phyloP scores from a whole-genome alignment of 139 green algal genomes.

The Closterium sp. region DNA sequence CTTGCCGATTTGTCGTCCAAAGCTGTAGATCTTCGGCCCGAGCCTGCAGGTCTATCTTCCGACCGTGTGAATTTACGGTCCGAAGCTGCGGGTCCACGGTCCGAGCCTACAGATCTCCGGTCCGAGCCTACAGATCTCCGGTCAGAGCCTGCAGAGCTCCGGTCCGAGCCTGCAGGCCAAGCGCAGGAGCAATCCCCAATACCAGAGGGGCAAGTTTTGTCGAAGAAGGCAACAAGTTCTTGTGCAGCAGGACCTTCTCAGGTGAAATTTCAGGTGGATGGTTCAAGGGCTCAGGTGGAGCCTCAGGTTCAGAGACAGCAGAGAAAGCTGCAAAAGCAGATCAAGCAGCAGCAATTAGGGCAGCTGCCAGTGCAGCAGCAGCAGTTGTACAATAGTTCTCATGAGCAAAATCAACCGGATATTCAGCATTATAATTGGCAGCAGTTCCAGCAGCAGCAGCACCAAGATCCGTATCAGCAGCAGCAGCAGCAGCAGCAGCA shows the following conservation, averaged over 20 bases:
- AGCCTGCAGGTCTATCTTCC: neutral
- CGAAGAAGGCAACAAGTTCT: neutral
- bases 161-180: no score
- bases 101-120: neutral
- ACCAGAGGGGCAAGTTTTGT: neutral
- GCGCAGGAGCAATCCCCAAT: neutral
- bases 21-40: neutral
- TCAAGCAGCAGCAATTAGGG: no score
- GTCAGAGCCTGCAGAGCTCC: no score
- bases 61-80: neutral
- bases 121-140: neutral
- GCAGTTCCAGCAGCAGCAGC: no score
- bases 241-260: neutral
- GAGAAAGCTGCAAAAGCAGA: neutral
- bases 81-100: no score
- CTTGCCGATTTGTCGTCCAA: no score
- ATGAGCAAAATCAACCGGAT: neutral
- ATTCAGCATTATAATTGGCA: no score
- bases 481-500: neutral
- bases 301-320: neutral
- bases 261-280: neutral
- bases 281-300: neutral
- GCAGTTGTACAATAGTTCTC: no score
- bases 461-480: neutral
- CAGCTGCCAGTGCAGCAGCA: neutral